Conservation (phyloP, 2,329 filamentous ascomycete species). For the Penicillium fuscoglaucum region DNA sequence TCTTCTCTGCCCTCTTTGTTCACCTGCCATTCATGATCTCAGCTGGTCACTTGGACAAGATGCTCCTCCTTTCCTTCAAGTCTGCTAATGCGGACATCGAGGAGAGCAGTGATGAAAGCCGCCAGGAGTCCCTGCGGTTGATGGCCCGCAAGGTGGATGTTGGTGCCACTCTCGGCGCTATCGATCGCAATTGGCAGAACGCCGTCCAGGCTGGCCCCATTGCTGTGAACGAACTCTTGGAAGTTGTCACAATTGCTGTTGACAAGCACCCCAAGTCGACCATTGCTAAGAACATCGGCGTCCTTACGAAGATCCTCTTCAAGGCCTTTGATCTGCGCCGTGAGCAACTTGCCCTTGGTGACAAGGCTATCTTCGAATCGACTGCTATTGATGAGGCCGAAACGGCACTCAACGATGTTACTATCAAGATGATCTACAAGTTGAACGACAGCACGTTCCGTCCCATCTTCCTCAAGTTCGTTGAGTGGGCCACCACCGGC, state of each 20-base stretch:
- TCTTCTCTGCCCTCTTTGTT: slow-evolving; percentile 76
- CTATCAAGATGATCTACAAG: slow-evolving; percentile 92
- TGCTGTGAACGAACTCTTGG: slow-evolving; percentile 68
- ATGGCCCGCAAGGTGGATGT: slow-evolving; percentile 76
- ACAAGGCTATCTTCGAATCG: slow-evolving; percentile 44
- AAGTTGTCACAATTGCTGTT: slow-evolving; percentile 68
- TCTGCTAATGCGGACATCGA: slow-evolving; percentile 66
- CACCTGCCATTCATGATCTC: slow-evolving; percentile 89
- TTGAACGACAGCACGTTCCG: slow-evolving; percentile 92
- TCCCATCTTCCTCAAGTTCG: slow-evolving; percentile 81
- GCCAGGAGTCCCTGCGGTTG: slow-evolving; percentile 68
- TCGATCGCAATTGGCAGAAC: slow-evolving; percentile 70
- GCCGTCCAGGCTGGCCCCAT: slow-evolving; percentile 63
- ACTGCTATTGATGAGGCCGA: slow-evolving; percentile 61
- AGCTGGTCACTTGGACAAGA: slow-evolving; percentile 67
- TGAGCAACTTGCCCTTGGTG: slow-evolving; percentile 35
- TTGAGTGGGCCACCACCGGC: slow-evolving; percentile 72
- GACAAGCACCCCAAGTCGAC: slow-evolving; percentile 75
- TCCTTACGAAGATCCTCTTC: slow-evolving; percentile 64
- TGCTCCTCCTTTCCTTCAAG: slow-evolving; percentile 70
- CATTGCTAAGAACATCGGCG: slow-evolving; percentile 71
- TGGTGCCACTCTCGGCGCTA: slow-evolving; percentile 70
- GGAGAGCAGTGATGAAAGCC: slow-evolving; percentile 63
- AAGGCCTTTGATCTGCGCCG: slow-evolving; percentile 54
- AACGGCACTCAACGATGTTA: slow-evolving; percentile 64